Evolutionary conservation across 129 eudicot species (phyloP).

Genomic region (Lonicera japonica): DNA sequence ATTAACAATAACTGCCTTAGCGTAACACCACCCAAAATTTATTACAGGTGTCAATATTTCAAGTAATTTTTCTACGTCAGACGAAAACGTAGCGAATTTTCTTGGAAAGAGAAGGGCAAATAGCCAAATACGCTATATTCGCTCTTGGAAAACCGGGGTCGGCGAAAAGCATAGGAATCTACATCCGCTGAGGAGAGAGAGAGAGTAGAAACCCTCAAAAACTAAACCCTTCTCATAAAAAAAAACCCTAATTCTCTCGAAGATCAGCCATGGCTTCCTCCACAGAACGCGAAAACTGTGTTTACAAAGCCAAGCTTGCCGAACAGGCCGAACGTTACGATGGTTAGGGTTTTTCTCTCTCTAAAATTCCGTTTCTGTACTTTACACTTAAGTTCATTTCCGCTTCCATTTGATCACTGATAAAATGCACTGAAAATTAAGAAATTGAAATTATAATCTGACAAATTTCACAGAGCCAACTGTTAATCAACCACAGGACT

Average conservation of each 20-base stretch:
- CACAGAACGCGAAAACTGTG: constrained; percentile 27
- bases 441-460: background rate
- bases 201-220: too few species aligned
- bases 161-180: too few species aligned
- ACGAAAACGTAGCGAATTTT: too few species aligned
- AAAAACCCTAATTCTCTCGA: constrained; percentile 9
- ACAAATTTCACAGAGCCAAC: background rate
- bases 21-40: too few species aligned
- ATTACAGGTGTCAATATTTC: too few species aligned
- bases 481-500: too few species aligned
- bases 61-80: too few species aligned
- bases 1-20: too few species aligned
- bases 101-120: too few species aligned
- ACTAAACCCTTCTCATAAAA: background rate
- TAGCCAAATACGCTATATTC: too few species aligned
- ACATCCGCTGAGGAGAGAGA: too few species aligned
- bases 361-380: background rate
- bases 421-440: background rate
- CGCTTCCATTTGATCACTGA: background rate
- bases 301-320: constrained; percentile 37
- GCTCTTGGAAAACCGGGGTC: too few species aligned
- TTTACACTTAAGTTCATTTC: background rate
- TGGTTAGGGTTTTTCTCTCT: constrained; percentile 12
- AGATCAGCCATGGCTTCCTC: constrained; percentile 27
- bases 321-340: constrained; percentile 43